Conservation (phyloP, 495 filamentous ascomycete species). For the Cudoniella acicularis region DNA sequence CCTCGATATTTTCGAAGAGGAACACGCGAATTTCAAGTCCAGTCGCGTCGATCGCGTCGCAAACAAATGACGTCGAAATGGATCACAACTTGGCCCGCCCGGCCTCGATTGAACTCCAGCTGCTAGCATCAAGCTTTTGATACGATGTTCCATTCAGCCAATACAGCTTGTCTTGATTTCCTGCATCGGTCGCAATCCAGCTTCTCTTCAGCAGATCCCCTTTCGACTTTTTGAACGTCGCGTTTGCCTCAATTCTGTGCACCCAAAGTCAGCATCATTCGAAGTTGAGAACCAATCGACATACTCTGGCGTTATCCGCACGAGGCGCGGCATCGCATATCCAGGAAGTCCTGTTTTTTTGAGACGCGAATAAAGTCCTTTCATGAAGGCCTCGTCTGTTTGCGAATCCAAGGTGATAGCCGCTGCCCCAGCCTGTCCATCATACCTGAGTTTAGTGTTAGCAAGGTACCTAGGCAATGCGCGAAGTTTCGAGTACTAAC, state of each 20-base stretch:
- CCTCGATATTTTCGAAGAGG: no score
- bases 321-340: slow-evolving; percentile 46
- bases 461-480: no score
- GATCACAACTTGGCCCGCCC: slow-evolving; percentile 43
- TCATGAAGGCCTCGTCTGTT: slow-evolving; percentile 34
- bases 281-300: slow-evolving; percentile 8
- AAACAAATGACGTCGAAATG: no score
- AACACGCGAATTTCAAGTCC: no score
- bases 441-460: slow-evolving; percentile 34
- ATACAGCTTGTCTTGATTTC: slow-evolving; percentile 40
- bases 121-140: slow-evolving; percentile 34
- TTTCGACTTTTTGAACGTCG: slow-evolving; percentile 52
- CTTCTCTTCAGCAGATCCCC: slow-evolving; percentile 42
- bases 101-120: slow-evolving; percentile 43
- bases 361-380: slow-evolving; percentile 34
- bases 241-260: slow-evolving; percentile 42
- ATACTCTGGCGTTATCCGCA: slow-evolving; percentile 48
- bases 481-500: slow-evolving; percentile 27
- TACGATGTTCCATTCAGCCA: slow-evolving; percentile 45
- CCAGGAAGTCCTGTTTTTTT: slow-evolving; percentile 47
- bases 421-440: slow-evolving; percentile 50
- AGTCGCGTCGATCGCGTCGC: no score
- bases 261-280: background rate
- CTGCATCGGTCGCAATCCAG: slow-evolving; percentile 38
- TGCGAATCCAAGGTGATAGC: slow-evolving; percentile 42